Base-by-base conservation (phyloP, 1,284 basidiomycete species). In the Cystobasidium pallidum region DNA sequence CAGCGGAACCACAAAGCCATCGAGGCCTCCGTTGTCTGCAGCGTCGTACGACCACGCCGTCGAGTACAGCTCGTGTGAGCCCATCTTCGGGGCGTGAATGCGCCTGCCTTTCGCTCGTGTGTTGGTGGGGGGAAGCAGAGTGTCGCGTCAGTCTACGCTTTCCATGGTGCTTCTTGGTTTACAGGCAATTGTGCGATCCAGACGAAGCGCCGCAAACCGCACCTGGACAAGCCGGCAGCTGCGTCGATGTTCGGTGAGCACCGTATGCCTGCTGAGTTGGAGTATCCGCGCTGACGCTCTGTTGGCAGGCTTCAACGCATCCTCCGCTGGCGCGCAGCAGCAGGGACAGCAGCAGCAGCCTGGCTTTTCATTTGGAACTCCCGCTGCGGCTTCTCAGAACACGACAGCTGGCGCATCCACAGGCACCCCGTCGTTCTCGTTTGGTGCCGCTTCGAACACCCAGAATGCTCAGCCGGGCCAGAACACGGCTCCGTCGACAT, bases 391-490 rank as follows among this genome's bases (percentile, higher is more conserved):
- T 55, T 58, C 39, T n/a, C 30, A 47, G 36, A 45, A 51, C 24
- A 36, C 21, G 6, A 21, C 55, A 30, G 15, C 45, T 47, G 39
- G 30, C 13, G 58, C 67, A 41, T 45, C 57, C 2, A 61, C 55
- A 26, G 62, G 57, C 30, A 61, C 67, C 11, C 45, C 57, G 21
- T 52, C 67, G 30, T 70, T 70, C 67, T 70, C 67, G 32, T 71
- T 71, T 45, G 68, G 68, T 26, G 54, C 7, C 21, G 26, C 66
- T 21, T 24, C 41, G 30, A 32, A 28, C 2, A 54, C 47, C 30
- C 41, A 68, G 39, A 52, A 59, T 49, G 32, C 57, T 7, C 59
- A n/a, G 41, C 28, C 51, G 30, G 26, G 21, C 2, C 68, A 71
- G 34, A 59, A 63, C 59, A 28, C 41, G 1, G 24, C 66, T 28